Evolutionary conservation across 2,329 filamentous ascomycete species (phyloP), one percentile per base, ranked within the genome.

Genomic region (Cordyceps fumosorosea): DNA sequence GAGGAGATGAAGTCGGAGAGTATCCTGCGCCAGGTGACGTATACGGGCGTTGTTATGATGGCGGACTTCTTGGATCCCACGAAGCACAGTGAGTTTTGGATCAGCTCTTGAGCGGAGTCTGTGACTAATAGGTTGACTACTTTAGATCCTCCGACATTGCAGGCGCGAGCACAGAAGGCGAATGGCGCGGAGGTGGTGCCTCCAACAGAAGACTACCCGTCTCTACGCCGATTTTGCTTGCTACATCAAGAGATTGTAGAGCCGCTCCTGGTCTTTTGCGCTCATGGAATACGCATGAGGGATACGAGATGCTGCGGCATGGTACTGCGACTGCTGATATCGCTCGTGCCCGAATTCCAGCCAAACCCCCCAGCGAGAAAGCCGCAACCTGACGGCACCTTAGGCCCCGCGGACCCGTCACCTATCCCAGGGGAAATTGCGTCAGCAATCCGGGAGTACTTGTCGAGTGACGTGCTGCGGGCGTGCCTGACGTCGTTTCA

Each of bases 1-100:
- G 92, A 97, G 67, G 95, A 99, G 77, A 99, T 99, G 95, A 96
- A 97, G 75, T 88, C 91, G 7, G 95, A 99, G 74, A 98, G 93
- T 70, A 96, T 99, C 34, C 78, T 99, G 52, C 86, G 95, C 22
- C 92, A 97, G 72, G 82, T 98, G 56, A 97, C 93, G 0, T 95
- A 96, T 74, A 91, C 91, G 3, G 91, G 93, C 1, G 91, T 97
- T 34, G 88, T 95, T 68, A 91, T 98, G 82, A 89, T 97, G 65
- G 91, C 91, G 8, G 90, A 91, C 67, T 87, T 98, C 68, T 80
- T 99, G 24, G 93, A 96, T 72, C 90, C 92, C 16, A 81, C 82
- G 55, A 79, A 85, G 76, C 81, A 75, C 73, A 87, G 85, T 88
- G 79, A 77, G 81, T 74, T 29, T 29, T 29, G 29, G 8, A 7